Evolutionary conservation across 768 basidiomycete species (phyloP).

Genomic region (Kwoniella dendrophila): DNA sequence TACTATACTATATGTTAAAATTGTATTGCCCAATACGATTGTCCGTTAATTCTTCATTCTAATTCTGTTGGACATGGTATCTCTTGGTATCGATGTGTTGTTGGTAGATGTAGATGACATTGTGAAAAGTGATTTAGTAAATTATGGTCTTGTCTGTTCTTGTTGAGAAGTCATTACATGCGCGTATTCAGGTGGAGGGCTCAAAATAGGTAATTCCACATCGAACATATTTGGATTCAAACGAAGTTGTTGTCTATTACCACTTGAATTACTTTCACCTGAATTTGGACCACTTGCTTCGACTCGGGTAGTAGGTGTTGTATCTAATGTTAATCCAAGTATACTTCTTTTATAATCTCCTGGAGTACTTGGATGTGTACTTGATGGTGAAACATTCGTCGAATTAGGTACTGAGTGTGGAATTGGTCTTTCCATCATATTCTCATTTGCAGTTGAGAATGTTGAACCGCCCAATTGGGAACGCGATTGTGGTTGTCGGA

Average conservation of each 20-base stretch:
- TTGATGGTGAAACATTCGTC: neutral
- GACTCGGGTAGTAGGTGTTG: neutral
- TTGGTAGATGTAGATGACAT: too few relatives aligned
- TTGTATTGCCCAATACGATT: too few relatives aligned
- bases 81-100: too few relatives aligned
- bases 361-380: neutral
- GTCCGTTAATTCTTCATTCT: too few relatives aligned
- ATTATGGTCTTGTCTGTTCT: neutral
- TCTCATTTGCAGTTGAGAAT: neutral
- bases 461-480: too few relatives aligned
- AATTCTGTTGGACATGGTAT: too few relatives aligned
- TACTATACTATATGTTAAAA: too few relatives aligned
- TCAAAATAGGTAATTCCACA: neutral
- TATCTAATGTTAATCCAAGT: slow-evolving; percentile 4
- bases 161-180: slow-evolving; percentile 6
- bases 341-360: slow-evolving; percentile 5
- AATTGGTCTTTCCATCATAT: neutral
- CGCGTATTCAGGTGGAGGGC: slow-evolving; percentile 1
- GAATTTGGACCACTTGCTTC: neutral
- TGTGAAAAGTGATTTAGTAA: too few relatives aligned
- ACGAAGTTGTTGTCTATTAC: neutral
- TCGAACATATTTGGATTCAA: neutral
- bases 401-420: neutral
- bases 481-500: slow-evolving; percentile 6
- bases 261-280: neutral